A percentile compares a stretch with the other conserved stretches of the same genome.
Conservation (phyloP, 805 yeast genomes). For the Candida krabiensis region DNA sequence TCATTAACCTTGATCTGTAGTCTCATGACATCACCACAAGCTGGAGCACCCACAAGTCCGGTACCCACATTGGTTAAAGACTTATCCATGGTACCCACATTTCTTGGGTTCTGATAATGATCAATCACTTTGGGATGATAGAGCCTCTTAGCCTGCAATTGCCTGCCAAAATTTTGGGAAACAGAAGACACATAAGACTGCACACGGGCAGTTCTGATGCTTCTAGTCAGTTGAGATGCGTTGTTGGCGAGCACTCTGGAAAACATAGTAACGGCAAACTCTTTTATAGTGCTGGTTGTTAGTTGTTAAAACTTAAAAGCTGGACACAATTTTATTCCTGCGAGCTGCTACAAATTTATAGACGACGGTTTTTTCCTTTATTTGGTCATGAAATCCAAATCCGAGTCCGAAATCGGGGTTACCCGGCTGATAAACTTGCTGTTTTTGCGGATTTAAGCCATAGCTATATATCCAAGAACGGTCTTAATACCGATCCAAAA, state of each 20-base stretch:
- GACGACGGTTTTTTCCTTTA: not conserved
- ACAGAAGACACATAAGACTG: too few relatives aligned
- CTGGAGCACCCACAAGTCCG: conserved; percentile 98
- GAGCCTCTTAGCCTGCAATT: conserved; percentile 27
- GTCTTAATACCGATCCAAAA: too few relatives aligned
- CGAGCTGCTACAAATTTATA: not conserved
- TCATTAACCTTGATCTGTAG: conserved; percentile 93
- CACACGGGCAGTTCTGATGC: not conserved
- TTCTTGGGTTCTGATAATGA: conserved; percentile 95
- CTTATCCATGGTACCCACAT: conserved; percentile 91
- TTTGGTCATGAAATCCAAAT: not conserved
- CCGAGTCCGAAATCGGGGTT: too few relatives aligned
- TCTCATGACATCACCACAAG: conserved; percentile 99
- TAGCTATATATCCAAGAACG: too few relatives aligned
- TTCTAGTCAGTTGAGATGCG: conserved; percentile 4
- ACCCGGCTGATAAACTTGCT: too few relatives aligned
- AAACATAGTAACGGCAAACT: conserved; percentile 12
- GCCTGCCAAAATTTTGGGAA: not conserved
- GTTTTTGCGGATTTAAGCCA: too few relatives aligned
- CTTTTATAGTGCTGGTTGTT: not conserved
- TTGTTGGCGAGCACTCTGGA: conserved; percentile 20
- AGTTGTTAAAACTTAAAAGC: not conserved
- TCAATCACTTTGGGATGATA: conserved; percentile 94
- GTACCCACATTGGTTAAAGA: conserved; percentile 80
- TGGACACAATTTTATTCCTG: not conserved